These are phyloP conservation scores for Lactarius tabidus DNA, from an alignment of 768 basidiomycete genomes.

Conservation along the genomic window DNA sequence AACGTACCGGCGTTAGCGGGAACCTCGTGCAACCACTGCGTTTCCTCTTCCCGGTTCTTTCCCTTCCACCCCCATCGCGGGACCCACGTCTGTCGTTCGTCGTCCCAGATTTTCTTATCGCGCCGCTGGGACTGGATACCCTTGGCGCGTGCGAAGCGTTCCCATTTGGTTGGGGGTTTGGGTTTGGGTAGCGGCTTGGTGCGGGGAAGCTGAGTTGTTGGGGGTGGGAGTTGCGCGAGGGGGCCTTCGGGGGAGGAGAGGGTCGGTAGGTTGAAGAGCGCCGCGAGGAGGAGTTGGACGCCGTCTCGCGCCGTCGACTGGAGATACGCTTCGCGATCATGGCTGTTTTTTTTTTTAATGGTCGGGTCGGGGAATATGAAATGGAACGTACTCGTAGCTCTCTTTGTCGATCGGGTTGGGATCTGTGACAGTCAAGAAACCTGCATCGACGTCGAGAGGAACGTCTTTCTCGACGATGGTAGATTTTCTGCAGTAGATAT, in stretches of 20 bases:
- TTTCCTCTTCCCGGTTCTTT: conserved; percentile 83
- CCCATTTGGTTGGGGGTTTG: conserved; percentile 94
- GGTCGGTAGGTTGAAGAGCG: conserved; percentile 81
- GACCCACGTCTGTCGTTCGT: conserved; percentile 91
- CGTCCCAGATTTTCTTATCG: conserved; percentile 88
- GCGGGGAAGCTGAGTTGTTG: conserved; percentile 75
- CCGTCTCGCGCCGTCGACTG: conserved; percentile 77
- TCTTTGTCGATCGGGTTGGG: conserved; percentile 82
- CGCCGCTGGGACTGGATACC: conserved; percentile 80
- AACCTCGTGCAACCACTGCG: conserved; percentile 91
- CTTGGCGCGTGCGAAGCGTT: conserved; percentile 89
- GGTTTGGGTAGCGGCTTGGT: conserved; percentile 92
- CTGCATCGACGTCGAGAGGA: conserved; percentile 76
- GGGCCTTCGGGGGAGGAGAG: conserved; percentile 69
- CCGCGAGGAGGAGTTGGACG: conserved; percentile 70
- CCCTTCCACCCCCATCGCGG: conserved; percentile 85
- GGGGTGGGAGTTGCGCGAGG: conserved; percentile 73
- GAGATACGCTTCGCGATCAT: conserved; percentile 78
- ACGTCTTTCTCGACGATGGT: conserved; percentile 73
- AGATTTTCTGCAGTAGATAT: conserved; percentile 48
- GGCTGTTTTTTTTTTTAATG: conserved; percentile 39
- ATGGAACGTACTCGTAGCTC: conserved; percentile 66
- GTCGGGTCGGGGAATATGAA: background rate
- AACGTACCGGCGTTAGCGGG: conserved; percentile 78
- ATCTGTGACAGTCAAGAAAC: conserved; percentile 82